These are phyloP conservation scores for Linum tenue DNA, from an alignment of 345 rosid species.

Conservation along the genomic window DNA sequence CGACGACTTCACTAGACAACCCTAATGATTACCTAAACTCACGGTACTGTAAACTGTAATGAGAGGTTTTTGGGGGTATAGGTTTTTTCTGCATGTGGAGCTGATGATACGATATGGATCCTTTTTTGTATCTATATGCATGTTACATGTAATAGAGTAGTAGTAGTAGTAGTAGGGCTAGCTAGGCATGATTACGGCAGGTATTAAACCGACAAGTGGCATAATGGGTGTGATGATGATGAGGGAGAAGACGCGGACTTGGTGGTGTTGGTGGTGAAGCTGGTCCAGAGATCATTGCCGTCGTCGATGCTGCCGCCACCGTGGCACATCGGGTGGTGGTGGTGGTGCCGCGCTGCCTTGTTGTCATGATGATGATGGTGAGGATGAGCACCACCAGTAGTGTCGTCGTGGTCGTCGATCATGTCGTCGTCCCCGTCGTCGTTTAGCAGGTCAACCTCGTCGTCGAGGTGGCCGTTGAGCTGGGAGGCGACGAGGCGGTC, in stretches of 20 bases:
- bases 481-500: constrained; percentile 92
- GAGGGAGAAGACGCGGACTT: constrained; percentile 43
- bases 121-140: no score
- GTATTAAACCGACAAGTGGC: constrained; percentile 9
- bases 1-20: no score
- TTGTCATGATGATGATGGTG: neutral
- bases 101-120: no score
- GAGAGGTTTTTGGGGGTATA: no score
- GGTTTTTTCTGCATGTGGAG: no score
- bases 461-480: constrained; percentile 50
- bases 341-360: no score
- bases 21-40: no score
- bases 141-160: no score
- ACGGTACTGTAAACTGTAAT: no score
- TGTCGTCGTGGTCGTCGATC: constrained; percentile 30
- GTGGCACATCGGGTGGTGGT: neutral
- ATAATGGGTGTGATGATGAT: constrained; percentile 28
- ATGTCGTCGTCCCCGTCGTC: constrained; percentile 33
- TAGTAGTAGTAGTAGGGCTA: no score
- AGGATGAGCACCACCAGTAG: neutral
- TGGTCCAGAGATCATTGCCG: constrained; percentile 52
- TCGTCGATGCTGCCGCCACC: constrained; percentile 22
- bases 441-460: constrained; percentile 27
- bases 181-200: no score
- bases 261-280: constrained; percentile 25